Percentiles rank a stretch among this genome's conserved stretches.
Evolutionary conservation across 208 protist species (phyloP).

Genomic region (Leishmania tropica): DNA sequence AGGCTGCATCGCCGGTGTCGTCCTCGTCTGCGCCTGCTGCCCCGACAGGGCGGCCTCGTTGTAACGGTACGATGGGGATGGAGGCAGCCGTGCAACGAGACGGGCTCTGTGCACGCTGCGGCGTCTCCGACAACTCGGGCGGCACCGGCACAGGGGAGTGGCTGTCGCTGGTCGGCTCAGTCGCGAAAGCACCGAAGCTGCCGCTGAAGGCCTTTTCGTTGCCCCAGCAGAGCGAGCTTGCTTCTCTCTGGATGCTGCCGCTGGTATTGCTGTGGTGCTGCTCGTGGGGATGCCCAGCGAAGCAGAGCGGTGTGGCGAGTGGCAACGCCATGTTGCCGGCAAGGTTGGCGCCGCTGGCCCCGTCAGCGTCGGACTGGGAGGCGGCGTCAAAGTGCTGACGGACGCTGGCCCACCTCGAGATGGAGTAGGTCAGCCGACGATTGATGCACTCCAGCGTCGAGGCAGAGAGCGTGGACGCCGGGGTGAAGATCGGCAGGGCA

Average conservation of each 20-base stretch:
- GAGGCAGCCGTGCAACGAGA: slow-evolving; percentile 36
- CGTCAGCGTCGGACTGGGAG: slow-evolving; percentile 6
- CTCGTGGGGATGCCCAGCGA: background rate
- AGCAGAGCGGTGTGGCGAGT: slow-evolving; percentile 16
- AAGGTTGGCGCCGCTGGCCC: background rate
- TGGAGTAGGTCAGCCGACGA: slow-evolving; percentile 34
- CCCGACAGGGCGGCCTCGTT: background rate
- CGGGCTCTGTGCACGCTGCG: slow-evolving; percentile 53
- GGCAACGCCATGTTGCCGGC: slow-evolving; percentile 19
- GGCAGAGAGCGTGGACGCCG: slow-evolving; percentile 33
- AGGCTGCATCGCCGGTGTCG: background rate
- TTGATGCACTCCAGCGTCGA: slow-evolving; percentile 42
- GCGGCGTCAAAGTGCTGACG: slow-evolving; percentile 18
- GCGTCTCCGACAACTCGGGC: slow-evolving; percentile 19
- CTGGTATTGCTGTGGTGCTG: background rate
- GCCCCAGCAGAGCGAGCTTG: background rate
- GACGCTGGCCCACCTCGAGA: slow-evolving; percentile 21
- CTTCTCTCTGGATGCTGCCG: background rate
- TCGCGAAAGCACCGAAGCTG: background rate
- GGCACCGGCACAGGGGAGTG: slow-evolving; percentile 34
- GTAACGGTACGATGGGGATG: background rate
- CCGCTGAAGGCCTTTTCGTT: background rate
- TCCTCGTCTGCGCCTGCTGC: background rate
- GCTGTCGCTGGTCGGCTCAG: background rate
- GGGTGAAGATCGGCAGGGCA: slow-evolving; percentile 1